These are phyloP conservation scores for Phytophthora hybrid DNA, from an alignment of 352 stramenopile genomes.

Conservation along the genomic window DNA sequence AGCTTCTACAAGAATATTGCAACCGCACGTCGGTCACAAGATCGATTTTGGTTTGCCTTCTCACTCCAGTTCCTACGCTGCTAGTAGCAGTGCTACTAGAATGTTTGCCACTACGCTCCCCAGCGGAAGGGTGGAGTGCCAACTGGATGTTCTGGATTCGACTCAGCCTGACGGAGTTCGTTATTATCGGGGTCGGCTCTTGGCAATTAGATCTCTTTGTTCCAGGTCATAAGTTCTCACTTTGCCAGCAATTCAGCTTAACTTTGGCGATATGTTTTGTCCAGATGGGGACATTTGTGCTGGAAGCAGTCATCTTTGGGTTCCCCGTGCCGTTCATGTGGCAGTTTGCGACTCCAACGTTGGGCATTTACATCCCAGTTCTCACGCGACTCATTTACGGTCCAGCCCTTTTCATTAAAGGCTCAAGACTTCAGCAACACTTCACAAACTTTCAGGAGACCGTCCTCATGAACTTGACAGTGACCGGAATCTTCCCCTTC, in stretches of 20 bases:
- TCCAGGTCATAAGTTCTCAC: neutral
- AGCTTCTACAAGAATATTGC: slow-evolving; percentile 17
- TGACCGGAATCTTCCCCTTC: slow-evolving; percentile 10
- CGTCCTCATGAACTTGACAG: neutral
- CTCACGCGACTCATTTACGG: neutral
- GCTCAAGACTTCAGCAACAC: neutral
- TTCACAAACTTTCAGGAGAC: neutral
- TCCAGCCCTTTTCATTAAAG: neutral
- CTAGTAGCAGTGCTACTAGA: neutral
- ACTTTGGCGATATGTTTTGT: neutral
- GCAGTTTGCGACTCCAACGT: neutral
- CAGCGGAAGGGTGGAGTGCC: neutral
- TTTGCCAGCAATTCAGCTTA: neutral
- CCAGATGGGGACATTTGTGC: neutral
- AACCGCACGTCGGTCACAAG: neutral
- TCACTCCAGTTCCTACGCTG: slow-evolving; percentile 9
- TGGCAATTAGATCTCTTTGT: neutral
- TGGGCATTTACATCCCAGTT: neutral
- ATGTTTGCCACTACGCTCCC: neutral
- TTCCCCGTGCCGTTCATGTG: neutral
- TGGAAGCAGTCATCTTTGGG: neutral
- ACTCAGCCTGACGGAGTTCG: neutral
- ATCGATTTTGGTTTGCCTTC: slow-evolving; percentile 1
- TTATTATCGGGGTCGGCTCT: neutral
- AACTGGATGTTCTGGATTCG: neutral